These are phyloP conservation scores for Picochlorum costavermella DNA, from an alignment of 139 green algal genomes.

Conservation along the genomic window DNA sequence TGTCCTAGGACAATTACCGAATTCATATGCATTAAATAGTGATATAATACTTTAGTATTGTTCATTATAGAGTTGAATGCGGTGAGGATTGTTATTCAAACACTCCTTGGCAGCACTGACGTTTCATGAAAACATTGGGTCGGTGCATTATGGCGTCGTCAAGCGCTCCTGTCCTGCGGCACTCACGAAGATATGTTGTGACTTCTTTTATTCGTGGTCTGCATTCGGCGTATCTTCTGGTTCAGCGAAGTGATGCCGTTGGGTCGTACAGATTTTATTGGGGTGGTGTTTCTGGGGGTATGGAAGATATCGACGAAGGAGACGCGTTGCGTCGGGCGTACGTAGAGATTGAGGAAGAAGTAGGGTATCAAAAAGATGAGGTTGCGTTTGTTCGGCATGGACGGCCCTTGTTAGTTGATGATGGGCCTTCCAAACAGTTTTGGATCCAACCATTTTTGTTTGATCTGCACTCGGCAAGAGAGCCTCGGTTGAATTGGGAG, in stretches of 20 bases:
- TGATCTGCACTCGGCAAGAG: neutral
- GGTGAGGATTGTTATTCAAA: too few relatives aligned
- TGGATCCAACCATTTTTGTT: neutral
- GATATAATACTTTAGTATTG: too few relatives aligned
- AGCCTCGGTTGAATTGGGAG: slow-evolving; percentile 3
- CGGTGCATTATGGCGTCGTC: too few relatives aligned
- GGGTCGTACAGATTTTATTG: neutral
- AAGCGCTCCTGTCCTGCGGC: too few relatives aligned
- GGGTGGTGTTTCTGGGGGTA: neutral
- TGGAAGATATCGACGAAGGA: neutral
- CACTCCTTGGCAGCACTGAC: too few relatives aligned
- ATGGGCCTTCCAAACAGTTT: neutral
- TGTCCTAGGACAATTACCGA: too few relatives aligned
- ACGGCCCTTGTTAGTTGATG: neutral
- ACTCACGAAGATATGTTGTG: neutral
- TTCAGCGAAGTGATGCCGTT: neutral
- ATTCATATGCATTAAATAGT: too few relatives aligned
- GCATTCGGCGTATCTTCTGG: neutral
- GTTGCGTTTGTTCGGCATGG: neutral
- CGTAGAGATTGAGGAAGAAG: neutral
- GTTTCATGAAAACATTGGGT: too few relatives aligned
- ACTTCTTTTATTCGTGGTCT: neutral
- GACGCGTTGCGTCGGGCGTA: neutral
- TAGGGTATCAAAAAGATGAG: neutral
- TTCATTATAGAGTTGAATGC: too few relatives aligned